Percentiles rank a stretch among this genome's conserved stretches.
Conservation (phyloP, 768 basidiomycete species). For the Paxillus ammoniavirescens region DNA sequence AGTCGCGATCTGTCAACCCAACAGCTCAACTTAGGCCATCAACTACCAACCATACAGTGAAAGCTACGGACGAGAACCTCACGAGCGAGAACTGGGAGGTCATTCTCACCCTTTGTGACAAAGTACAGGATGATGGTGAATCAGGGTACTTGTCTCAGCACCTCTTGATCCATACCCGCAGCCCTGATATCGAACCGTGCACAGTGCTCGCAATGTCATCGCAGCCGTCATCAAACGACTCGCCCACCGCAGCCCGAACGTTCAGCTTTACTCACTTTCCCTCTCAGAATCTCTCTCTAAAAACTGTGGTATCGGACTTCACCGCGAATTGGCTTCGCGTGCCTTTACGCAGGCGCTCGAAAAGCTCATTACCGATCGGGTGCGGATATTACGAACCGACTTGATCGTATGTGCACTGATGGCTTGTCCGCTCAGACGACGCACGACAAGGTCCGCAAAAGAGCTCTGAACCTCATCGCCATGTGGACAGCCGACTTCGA, state of each 20-base stretch:
- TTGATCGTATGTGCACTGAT: constrained; percentile 9
- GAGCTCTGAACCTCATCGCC: constrained; percentile 69
- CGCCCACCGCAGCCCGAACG: constrained; percentile 92
- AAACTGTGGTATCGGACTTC: constrained; percentile 80
- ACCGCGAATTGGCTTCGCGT: constrained; percentile 84
- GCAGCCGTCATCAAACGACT: constrained; percentile 87
- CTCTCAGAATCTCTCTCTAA: constrained; percentile 87
- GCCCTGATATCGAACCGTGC: constrained; percentile 14
- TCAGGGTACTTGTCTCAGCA: constrained; percentile 55
- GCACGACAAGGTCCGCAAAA: constrained; percentile 85
- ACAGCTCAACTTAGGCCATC: constrained; percentile 3
- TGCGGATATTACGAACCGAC: constrained; percentile 33
- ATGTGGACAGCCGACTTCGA: constrained; percentile 87
- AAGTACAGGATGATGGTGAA: constrained; percentile 87
- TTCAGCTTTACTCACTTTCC: constrained; percentile 90
- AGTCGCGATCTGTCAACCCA: constrained; percentile 3
- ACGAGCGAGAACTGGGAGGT: constrained; percentile 96
- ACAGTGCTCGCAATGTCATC: constrained; percentile 83
- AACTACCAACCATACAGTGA: constrained; percentile 50
- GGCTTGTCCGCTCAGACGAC: constrained; percentile 57
- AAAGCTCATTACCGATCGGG: constrained; percentile 85
- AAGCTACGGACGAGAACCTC: constrained; percentile 97
- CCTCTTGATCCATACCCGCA: constrained; percentile 1
- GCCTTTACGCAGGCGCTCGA: constrained; percentile 91
- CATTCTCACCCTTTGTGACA: constrained; percentile 93